These are phyloP conservation scores for Closterium sp. DNA, from an alignment of 139 green algal species.

Conservation along the genomic window DNA sequence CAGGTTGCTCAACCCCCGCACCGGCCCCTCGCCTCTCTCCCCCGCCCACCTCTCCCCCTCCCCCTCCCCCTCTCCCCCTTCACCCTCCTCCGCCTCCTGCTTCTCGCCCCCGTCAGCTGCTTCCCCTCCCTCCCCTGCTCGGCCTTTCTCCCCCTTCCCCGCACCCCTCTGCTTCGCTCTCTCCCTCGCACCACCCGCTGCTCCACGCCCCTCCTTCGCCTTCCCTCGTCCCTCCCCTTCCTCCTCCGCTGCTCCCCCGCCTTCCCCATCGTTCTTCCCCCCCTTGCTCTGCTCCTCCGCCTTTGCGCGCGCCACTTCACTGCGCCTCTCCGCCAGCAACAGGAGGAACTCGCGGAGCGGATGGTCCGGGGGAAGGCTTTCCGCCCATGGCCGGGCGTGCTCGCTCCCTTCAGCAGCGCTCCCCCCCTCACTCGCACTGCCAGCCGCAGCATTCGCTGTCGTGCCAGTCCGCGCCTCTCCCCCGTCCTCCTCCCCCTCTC, in stretches of 20 bases:
- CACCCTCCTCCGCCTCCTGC: neutral
- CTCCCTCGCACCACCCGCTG: neutral
- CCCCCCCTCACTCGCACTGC: neutral
- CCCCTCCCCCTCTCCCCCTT: neutral
- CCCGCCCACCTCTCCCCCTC: neutral
- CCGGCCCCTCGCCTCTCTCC: neutral
- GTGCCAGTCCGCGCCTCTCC: neutral
- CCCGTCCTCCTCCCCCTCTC: neutral
- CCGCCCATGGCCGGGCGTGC: neutral
- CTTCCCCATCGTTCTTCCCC: neutral
- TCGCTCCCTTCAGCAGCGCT: neutral
- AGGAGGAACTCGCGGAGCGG: neutral
- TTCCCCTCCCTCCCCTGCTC: neutral
- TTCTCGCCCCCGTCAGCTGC: neutral
- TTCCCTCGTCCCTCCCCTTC: neutral
- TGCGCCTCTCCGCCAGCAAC: neutral
- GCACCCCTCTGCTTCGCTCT: neutral
- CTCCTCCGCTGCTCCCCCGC: neutral
- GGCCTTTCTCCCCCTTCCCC: too few relatives aligned
- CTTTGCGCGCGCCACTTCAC: neutral
- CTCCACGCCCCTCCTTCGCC: neutral
- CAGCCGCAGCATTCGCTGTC: neutral
- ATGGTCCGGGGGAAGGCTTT: neutral
- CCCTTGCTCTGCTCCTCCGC: neutral
- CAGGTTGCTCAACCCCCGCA: constrained; percentile 34